Percentiles rank a stretch among this genome's conserved stretches.
Evolutionary conservation across 2,329 filamentous ascomycete species (phyloP).

Genomic region (Sporothrix phasma): DNA sequence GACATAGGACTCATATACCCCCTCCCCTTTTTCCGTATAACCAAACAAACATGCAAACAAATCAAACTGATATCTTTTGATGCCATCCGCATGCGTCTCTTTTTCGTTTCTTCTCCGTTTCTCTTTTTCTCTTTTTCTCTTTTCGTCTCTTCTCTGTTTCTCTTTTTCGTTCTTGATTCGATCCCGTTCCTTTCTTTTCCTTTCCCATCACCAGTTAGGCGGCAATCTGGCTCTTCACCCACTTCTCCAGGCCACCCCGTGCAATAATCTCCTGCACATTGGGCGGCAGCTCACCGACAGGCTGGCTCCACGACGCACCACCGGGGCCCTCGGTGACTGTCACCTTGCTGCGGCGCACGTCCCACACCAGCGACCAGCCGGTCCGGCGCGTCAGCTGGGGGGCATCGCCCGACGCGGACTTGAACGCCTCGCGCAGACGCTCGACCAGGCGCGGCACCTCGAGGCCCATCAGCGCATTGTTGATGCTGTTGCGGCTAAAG

Average conservation of each 20-base stretch:
- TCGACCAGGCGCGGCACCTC: slow-evolving; percentile 59
- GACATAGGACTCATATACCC: slow-evolving; percentile 6
- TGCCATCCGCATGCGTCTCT: background rate
- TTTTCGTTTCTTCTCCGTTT: background rate
- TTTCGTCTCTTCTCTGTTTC: background rate
- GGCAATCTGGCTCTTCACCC: slow-evolving; percentile 64
- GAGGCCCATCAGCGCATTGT: slow-evolving; percentile 53
- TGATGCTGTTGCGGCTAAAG: slow-evolving; percentile 66
- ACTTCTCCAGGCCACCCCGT: slow-evolving; percentile 66
- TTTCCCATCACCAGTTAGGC: background rate
- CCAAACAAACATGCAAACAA: slow-evolving; percentile 2
- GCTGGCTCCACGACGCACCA: slow-evolving; percentile 63
- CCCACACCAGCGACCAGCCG: slow-evolving; percentile 77
- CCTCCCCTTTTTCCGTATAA: background rate
- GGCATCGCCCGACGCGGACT: slow-evolving; percentile 29
- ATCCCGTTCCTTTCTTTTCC: background rate
- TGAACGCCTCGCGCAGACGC: slow-evolving; percentile 51
- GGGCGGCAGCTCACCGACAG: slow-evolving; percentile 43
- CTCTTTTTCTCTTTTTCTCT: background rate
- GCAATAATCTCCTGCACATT: slow-evolving; percentile 85
- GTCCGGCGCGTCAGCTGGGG: slow-evolving; percentile 54
- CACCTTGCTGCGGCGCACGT: slow-evolving; percentile 62
- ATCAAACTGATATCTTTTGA: slow-evolving; percentile 11
- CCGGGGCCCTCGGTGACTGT: slow-evolving; percentile 58
- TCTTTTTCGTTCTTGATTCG: background rate